Conservation (phyloP, 2,329 filamentous ascomycete genomes). For the Cercospora beticola region DNA sequence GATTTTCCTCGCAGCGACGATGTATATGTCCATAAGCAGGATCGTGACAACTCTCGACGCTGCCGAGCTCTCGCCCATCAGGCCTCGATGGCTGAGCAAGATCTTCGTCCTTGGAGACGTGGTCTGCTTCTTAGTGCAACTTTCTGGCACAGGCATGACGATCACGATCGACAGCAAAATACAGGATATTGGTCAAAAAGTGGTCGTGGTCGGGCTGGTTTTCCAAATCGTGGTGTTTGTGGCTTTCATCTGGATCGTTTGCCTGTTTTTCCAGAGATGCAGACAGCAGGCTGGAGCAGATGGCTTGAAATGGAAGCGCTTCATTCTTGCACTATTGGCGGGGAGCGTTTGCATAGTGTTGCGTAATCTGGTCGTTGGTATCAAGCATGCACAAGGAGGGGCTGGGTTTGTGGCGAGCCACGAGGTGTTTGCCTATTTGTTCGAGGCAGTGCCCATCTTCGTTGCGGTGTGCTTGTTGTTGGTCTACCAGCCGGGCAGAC, state of each 20-base stretch:
- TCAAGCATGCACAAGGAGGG: constrained; percentile 51
- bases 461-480: constrained; percentile 26
- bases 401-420: constrained; percentile 44
- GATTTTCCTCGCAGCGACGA: constrained; percentile 48
- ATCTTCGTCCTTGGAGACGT: constrained; percentile 58
- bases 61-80: constrained; percentile 42
- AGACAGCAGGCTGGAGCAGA: constrained; percentile 19
- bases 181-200: constrained; percentile 46
- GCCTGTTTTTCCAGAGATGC: constrained; percentile 50
- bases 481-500: constrained; percentile 12
- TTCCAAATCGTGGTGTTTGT: constrained; percentile 60
- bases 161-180: constrained; percentile 23
- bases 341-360: constrained; percentile 47
- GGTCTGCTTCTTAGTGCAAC: constrained; percentile 54
- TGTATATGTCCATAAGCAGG: constrained; percentile 50
- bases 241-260: constrained; percentile 53
- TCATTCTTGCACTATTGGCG: constrained; percentile 42
- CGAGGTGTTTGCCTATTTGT: constrained; percentile 48
- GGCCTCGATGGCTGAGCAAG: constrained; percentile 51
- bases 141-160: constrained; percentile 42
- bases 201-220: constrained; percentile 57
- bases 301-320: constrained; percentile 37
- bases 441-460: constrained; percentile 47
- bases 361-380: constrained; percentile 49
- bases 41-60: constrained; percentile 36